A percentile compares a stretch with the other conserved stretches of the same genome.
Evolutionary conservation across 148 eudicot genomes (phyloP).

Genomic region (Fallopia convolvulus): DNA sequence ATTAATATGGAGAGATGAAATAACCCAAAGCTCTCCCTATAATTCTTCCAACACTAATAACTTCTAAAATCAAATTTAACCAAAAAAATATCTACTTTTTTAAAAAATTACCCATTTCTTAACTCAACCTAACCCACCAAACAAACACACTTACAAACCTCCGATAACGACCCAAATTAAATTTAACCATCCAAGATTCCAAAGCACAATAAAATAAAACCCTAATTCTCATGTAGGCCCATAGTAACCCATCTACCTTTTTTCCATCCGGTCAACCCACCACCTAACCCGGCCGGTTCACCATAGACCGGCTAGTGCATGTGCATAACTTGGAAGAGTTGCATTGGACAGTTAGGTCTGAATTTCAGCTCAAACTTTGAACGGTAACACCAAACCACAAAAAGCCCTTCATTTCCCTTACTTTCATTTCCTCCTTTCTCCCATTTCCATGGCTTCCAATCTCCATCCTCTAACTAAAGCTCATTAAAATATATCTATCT

Average conservation of each 20-base stretch:
- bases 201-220: too few relatives aligned
- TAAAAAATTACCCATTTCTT: background rate
- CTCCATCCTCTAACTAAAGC: background rate
- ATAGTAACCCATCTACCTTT: background rate
- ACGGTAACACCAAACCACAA: background rate
- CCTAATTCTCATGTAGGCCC: background rate
- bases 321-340: background rate
- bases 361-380: conserved; percentile 19
- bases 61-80: too few relatives aligned
- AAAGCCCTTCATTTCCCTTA: background rate
- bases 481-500: background rate
- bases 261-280: background rate
- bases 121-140: background rate
- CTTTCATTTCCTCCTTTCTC: background rate
- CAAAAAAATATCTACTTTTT: too few relatives aligned
- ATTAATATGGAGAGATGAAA: too few relatives aligned
- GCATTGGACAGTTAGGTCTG: conserved; percentile 21
- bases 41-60: too few relatives aligned
- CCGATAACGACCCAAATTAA: background rate
- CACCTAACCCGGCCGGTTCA: conserved; percentile 9
- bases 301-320: conserved; percentile 5
- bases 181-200: background rate
- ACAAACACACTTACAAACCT: background rate
- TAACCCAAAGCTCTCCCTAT: too few relatives aligned
- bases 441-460: conserved; percentile 4